Base-by-base conservation (phyloP, 306 rosid species). In the Morella rubra region DNA sequence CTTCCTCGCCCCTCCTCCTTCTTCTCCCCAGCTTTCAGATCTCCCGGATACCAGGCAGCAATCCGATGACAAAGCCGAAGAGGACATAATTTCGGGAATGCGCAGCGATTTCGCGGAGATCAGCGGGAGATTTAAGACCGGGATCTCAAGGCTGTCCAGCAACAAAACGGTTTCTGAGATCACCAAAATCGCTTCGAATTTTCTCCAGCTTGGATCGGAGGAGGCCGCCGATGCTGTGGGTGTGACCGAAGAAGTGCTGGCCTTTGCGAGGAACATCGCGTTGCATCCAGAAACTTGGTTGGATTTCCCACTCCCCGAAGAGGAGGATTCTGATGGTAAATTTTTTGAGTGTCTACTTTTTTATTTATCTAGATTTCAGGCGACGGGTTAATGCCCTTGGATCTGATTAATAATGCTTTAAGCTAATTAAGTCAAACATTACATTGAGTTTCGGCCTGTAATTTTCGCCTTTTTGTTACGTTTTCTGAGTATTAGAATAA, bases 241-340 rank as follows among this genome's bases (percentile, higher is more conserved):
- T 9, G 83, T 90, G 7, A 88, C 92, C 12, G 93, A 87, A 71
- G 96, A 93, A 60, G 97, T 87, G 9, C 87, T 93, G 4, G 79
- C 86, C n/a, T 93, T 90, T 70, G 96, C 91, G 1, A 80, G 88
- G 76, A 85, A 86, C 69, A 16, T 93, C 16, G 85, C 96, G 60
- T 73, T 90, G 92, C 96, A 90, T 86, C 96, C 94, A 0, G 97
- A 90, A 84, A 90, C 96, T 64, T 93, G 97, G 97, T 74, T 93
- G 52, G 93, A 89, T 82, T 93, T 93, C 49, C 97, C 97, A 27
- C 87, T 90, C n/a, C 81, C 87, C 20, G 91, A 90, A 55, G 91
- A 86, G 60, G 80, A 77, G 1, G 91, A 86, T 56, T 83, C 89
- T 9, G 91, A 89, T 74, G 97, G 97, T 93, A 90, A 53, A 49